These are phyloP conservation scores for Pistacia atlantica DNA, from an alignment of 345 rosid genomes.

Conservation along the genomic window DNA sequence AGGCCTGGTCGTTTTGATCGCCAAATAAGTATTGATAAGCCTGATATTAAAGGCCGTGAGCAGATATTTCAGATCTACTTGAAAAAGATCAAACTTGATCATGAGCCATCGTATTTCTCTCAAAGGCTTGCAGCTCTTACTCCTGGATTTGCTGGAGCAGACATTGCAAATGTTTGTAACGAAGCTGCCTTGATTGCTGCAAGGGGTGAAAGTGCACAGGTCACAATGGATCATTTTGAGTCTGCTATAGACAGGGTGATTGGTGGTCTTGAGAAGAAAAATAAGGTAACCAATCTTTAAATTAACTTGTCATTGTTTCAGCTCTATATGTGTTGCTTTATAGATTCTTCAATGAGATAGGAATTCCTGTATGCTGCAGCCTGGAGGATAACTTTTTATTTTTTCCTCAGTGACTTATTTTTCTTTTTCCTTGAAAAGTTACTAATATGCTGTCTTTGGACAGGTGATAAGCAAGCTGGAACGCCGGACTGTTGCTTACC, in stretches of 20 bases:
- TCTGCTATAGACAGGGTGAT: slow-evolving; percentile 93
- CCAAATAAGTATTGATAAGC: slow-evolving; percentile 85
- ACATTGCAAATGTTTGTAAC: slow-evolving; percentile 93
- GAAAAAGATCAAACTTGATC: slow-evolving; percentile 82
- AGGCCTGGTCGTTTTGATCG: slow-evolving; percentile 95
- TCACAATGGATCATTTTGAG: slow-evolving; percentile 87
- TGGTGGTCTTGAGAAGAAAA: slow-evolving; percentile 98
- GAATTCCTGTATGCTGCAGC: background rate
- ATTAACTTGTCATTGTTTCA: background rate
- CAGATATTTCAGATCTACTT: slow-evolving; percentile 86
- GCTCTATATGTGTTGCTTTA: background rate
- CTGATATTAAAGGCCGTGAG: slow-evolving; percentile 89
- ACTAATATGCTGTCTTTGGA: slow-evolving; percentile 7
- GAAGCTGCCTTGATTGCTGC: slow-evolving; percentile 97
- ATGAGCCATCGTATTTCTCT: slow-evolving; percentile 74
- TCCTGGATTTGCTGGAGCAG: slow-evolving; percentile 98
- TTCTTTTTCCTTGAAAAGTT: background rate
- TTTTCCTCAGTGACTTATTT: background rate
- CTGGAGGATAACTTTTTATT: background rate
- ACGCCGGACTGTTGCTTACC: slow-evolving; percentile 90
- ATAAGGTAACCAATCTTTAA: slow-evolving; percentile 53
- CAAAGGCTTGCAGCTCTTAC: slow-evolving; percentile 92
- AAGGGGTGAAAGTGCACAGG: slow-evolving; percentile 51
- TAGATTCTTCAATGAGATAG: background rate
- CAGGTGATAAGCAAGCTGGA: slow-evolving; percentile 94